Evolutionary conservation across 768 basidiomycete species (phyloP), one percentile per base, ranked within the genome.

Genomic region (Pisolithus tinctorius): DNA sequence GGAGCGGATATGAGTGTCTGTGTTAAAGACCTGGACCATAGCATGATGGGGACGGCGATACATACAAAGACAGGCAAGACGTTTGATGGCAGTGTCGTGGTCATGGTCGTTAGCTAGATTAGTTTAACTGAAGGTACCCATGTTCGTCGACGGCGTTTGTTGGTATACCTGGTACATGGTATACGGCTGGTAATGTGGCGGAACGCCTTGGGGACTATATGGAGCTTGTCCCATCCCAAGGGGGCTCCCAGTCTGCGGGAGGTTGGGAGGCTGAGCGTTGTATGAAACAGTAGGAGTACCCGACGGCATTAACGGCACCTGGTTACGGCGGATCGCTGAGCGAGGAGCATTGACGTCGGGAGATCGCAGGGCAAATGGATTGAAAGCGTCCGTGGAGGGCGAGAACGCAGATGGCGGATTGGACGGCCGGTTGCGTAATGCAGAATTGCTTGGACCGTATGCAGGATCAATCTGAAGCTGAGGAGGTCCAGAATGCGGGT

Each of bases 111-210:
- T 34, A 47, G 50, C 54, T 20, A 34, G 47, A 49, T 39, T 47
- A 48, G 59, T 63, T 83, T 73, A 84, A 57, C 83, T 83, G 78
- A 83, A 91, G 47, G 84, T 64, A 61, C 88, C 86, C 82, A 89
- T 86, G 52, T 69, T 69, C 68, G 86, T 84, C 57, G 80, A 79
- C 20, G 83, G 80, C 58, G 79, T 83, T 69, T 86, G 84, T 66
- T 86, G 86, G 69, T 90, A 90, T 65, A 86, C 74, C 69, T 84
- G 84, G 64, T 88, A 88, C 86, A 89, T 83, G 36, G 64, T 52
- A 73, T 89, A 90, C 52, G 82, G 77, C 68, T 86, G 82, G 65
- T 89, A 89, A 55, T 85, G 67, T 74, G 52, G 83, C 77, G 84
- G 76, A 43, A 81, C 70, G 53, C 81, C 77, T 55, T 82, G 77